Evolutionary conservation across 23 red algal species (phyloP), one percentile per base, ranked within the genome.

Genomic region (Cyanidiococcus yangmingshanensis): DNA sequence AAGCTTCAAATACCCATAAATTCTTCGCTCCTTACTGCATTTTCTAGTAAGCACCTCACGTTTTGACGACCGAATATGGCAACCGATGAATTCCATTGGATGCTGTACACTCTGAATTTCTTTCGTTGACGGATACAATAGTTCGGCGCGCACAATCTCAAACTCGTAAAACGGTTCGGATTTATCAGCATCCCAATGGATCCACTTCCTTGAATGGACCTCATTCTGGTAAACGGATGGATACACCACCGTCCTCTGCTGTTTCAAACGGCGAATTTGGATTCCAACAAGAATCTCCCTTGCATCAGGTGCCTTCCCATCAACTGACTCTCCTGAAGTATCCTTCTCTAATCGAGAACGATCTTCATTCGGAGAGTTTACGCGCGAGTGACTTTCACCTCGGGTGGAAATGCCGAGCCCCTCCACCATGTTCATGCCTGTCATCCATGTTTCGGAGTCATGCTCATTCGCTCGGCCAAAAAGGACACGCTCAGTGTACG

Each of bases 401-500:
- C 63, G 3, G 7, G 21, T 7, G 27, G n/a, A 25, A 29, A 71
- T 71, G 27, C 63, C 63, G 7, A 71, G 63, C 32, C 63, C 63
- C 63, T 71, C 63, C 27, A 71, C 32, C 63, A 71, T 71, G 27
- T 35, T 71, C 63, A 35, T 25, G n/a, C 21, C 32, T 7, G n/a
- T 12, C 3, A 29, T 12, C n/a, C 3, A 7, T 12, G 21, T 27
- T 29, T 71, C 63, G 3, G 12, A 3, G 32, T 71, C 63, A 29
- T 71, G 63, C 32, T 71, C 63, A 25, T 25, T 2, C 16, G 63
- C 63, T 25, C 63, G 63, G 3, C 63, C 63, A 29, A 71, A 71
- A 7, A 71, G 63, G 7, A 71, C 63, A 17, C 63, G 7, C 12
- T 71, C 63, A 35, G 63, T 71, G 63, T 71, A 71, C 63, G 63